These are phyloP conservation scores for Eutrema yunnanense DNA, from an alignment of 345 rosid genomes.

Conservation along the genomic window DNA sequence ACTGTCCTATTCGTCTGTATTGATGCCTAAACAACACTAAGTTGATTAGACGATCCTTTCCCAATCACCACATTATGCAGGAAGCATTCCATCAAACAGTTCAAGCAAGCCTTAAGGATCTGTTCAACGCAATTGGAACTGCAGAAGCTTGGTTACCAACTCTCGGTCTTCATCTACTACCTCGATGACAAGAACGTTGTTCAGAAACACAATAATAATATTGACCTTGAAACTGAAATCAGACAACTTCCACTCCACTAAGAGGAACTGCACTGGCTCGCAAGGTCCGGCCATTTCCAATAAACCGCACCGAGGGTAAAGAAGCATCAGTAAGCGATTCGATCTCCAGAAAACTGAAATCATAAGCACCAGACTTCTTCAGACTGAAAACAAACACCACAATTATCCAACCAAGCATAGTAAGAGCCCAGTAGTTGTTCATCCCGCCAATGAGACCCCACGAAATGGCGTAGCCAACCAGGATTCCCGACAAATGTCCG, in stretches of 20 bases:
- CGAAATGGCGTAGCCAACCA: constrained; percentile 89
- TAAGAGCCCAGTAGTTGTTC: constrained; percentile 92
- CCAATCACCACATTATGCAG: constrained; percentile 7
- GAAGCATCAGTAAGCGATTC: constrained; percentile 85
- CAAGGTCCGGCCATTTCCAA: constrained; percentile 69
- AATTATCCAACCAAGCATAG: constrained; percentile 76
- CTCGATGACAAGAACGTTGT: neutral
- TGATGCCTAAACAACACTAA: constrained; percentile 9
- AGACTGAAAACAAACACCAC: constrained; percentile 73
- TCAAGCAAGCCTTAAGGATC: constrained; percentile 16
- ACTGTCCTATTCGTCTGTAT: constrained; percentile 3
- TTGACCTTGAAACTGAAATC: constrained; percentile 6
- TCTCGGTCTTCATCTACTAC: constrained; percentile 7
- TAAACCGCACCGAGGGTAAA: constrained; percentile 75
- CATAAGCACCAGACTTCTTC: constrained; percentile 85
- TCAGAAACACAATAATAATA: neutral
- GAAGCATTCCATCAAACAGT: neutral
- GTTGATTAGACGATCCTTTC: neutral
- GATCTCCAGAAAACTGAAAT: constrained; percentile 74
- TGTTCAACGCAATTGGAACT: neutral
- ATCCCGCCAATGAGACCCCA: constrained; percentile 96
- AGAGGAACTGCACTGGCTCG: constrained; percentile 68
- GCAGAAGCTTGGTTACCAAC: constrained; percentile 1
- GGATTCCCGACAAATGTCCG: constrained; percentile 88
- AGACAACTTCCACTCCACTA: constrained; percentile 61